Conservation (phyloP, 345 rosid genomes). For the Capsella bursapastoris region DNA sequence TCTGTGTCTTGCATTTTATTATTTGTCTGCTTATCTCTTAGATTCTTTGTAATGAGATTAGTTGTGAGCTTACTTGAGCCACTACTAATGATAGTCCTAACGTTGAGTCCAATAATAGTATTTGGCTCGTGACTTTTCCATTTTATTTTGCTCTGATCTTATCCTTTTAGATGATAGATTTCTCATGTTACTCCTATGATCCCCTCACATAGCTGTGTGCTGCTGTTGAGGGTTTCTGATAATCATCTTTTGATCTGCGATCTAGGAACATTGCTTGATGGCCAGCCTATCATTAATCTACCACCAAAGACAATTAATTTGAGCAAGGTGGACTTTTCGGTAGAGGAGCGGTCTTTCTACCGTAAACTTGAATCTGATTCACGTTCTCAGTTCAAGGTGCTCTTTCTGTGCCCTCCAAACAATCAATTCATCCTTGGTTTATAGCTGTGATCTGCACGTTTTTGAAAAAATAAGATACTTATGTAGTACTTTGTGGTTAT, state of each 20-base stretch:
- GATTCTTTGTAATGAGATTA: conserved; percentile 6
- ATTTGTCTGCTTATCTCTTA: conserved; percentile 12
- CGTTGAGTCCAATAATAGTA: conserved; percentile 9
- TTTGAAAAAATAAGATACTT: conserved; percentile 13
- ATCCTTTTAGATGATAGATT: neutral
- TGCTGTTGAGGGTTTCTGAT: conserved; percentile 36
- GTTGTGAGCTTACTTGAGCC: conserved; percentile 23
- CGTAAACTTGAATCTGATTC: conserved; percentile 79
- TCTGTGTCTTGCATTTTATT: neutral
- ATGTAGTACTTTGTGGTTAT: neutral
- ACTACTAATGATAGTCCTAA: conserved; percentile 24
- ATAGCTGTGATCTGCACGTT: conserved; percentile 13
- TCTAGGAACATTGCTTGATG: conserved; percentile 82
- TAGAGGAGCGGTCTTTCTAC: conserved; percentile 88
- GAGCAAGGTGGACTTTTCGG: conserved; percentile 76
- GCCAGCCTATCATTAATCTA: conserved; percentile 81
- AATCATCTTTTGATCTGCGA: conserved; percentile 34
- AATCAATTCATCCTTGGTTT: conserved; percentile 16
- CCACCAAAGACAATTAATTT: conserved; percentile 75
- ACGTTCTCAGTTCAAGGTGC: conserved; percentile 83
- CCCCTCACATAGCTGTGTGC: conserved; percentile 14
- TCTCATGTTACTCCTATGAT: conserved; percentile 17
- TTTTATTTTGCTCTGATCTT: conserved; percentile 19
- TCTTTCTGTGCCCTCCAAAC: conserved; percentile 31
- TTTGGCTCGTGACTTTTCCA: neutral